Conservation (phyloP, 108 stramenopile species). For the Nitzschia inconspicua region DNA sequence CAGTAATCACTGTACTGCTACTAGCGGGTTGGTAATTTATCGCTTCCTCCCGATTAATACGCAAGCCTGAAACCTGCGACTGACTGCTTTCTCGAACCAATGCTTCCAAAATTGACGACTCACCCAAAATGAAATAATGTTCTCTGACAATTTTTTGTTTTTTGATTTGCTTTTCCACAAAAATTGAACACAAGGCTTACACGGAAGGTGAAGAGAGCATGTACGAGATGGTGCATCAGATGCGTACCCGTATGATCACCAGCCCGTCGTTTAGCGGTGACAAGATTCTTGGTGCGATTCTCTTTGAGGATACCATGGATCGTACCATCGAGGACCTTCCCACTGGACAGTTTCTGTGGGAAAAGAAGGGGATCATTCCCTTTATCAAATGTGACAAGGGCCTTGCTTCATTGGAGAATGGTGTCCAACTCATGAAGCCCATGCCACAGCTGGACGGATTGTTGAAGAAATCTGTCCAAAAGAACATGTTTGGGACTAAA, state of each 20-base stretch:
- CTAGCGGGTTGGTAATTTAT: too few relatives aligned
- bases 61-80: too few relatives aligned
- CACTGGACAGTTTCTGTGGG: conserved; percentile 69
- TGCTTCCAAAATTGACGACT: too few relatives aligned
- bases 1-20: too few relatives aligned
- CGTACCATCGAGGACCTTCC: conserved; percentile 54
- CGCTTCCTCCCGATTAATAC: too few relatives aligned
- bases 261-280: conserved; percentile 63
- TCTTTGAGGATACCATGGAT: conserved; percentile 83
- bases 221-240: conserved; percentile 71
- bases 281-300: conserved; percentile 61
- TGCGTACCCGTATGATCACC: conserved; percentile 73
- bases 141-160: too few relatives aligned
- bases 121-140: too few relatives aligned
- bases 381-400: conserved; percentile 82
- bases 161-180: too few relatives aligned
- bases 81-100: too few relatives aligned
- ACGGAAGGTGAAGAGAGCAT: too few relatives aligned
- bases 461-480: conserved; percentile 34
- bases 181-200: too few relatives aligned
- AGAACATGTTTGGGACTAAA: conserved; percentile 75
- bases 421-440: conserved; percentile 81
- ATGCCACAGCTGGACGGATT: conserved; percentile 51
- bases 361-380: conserved; percentile 59
- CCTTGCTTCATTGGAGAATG: conserved; percentile 28